These are phyloP conservation scores for Trichosanthes truncata DNA, from an alignment of 306 rosid genomes.

Conservation along the genomic window DNA sequence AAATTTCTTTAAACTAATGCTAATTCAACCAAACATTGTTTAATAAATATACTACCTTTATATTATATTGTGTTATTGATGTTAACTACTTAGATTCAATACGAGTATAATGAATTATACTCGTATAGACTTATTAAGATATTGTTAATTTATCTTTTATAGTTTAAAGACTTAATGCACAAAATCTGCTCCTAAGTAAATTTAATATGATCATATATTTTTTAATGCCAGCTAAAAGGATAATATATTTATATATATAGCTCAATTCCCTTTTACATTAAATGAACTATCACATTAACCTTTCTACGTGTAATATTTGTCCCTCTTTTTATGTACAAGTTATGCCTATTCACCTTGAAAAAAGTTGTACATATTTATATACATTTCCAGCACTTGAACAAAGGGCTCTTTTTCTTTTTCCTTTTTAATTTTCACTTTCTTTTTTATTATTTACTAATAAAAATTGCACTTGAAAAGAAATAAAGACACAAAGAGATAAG, in stretches of 20 bases:
- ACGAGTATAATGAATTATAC: too few species aligned
- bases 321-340: background rate
- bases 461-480: slow-evolving; percentile 3
- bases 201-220: too few species aligned
- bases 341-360: background rate
- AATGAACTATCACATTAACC: background rate
- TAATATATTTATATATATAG: background rate
- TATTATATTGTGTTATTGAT: too few species aligned
- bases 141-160: too few species aligned
- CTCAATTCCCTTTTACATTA: background rate
- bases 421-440: background rate
- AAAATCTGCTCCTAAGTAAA: too few species aligned
- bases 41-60: background rate
- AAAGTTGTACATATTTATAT: background rate
- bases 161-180: too few species aligned
- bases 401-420: background rate
- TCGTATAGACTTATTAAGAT: too few species aligned
- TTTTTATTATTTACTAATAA: background rate
- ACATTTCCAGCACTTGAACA: background rate
- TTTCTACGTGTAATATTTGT: background rate
- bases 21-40: too few species aligned
- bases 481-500: background rate
- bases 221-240: background rate
- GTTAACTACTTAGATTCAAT: too few species aligned
- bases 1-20: too few species aligned